Conservation (phyloP, 1,284 basidiomycete species). For the Rhizoctonia solani region DNA sequence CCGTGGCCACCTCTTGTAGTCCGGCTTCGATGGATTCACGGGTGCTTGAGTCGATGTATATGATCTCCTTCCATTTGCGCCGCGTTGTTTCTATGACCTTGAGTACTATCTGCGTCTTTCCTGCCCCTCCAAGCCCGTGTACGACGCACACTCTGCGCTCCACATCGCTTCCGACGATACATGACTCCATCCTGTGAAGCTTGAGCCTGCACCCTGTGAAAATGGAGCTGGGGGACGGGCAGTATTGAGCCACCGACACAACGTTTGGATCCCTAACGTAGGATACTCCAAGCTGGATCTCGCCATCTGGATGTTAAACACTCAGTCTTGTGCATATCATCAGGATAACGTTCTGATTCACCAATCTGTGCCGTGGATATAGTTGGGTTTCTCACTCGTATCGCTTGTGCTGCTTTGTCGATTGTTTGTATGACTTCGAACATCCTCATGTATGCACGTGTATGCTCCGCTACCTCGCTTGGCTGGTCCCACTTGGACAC, state of each 20-base stretch:
- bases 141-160: background rate
- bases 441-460: background rate
- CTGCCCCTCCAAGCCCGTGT: constrained; percentile 5
- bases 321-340: too few relatives aligned
- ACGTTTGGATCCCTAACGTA: too few relatives aligned
- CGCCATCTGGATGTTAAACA: background rate
- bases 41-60: background rate
- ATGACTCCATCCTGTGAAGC: background rate
- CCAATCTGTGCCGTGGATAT: too few relatives aligned
- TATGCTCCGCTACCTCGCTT: background rate
- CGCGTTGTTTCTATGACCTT: background rate
- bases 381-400: too few relatives aligned
- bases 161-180: background rate
- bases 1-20: background rate
- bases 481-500: background rate
- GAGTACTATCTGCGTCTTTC: constrained; percentile 3
- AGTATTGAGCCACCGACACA: too few relatives aligned
- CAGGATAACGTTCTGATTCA: too few relatives aligned
- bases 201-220: too few relatives aligned
- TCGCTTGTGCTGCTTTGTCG: background rate
- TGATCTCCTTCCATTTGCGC: background rate
- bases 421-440: background rate
- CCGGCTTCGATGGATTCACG: background rate
- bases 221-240: too few relatives aligned
- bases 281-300: background rate